Evolutionary conservation across 2,329 filamentous ascomycete species (phyloP), one percentile per base, ranked within the genome.

Genomic region (Septoria petroselini): DNA sequence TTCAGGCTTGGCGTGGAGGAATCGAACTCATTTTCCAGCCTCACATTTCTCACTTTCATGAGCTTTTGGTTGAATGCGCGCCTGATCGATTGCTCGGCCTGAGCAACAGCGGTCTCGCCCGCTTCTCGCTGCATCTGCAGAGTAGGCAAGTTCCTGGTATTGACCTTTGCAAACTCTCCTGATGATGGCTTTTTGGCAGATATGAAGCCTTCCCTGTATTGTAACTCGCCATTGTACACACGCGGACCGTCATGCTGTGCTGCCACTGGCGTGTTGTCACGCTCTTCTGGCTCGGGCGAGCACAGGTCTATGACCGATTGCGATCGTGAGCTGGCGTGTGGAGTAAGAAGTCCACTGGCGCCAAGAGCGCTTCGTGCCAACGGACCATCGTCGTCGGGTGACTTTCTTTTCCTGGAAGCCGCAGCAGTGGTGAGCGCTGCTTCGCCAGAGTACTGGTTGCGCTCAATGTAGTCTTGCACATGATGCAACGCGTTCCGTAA

Each of bases 1-100:
- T 78, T 71, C 0, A 79, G 68, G 0, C 85, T 82, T 0, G 76
- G 77, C 59, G 75, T 57, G 60, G 74, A 50, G 1, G 75, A 68
- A 58, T 86, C 83, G 2, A 79, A 68, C 0, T 75, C 70, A 62
- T 91, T 91, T 62, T 45, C 70, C 62, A 47, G 63, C 55, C 15
- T 70, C 33, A 48, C 55, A 37, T n/a, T 56, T 19, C 3, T 71
- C 48, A 50, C 66, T 49, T 3, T 57, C 43, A 6, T 25, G 1
- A 67, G 61, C 51, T 64, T 62, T 15, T 58, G 42, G 12, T 67
- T 41, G 43, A 76, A 74, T n/a, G 68, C 66, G 0, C 57, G 48
- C 1, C 72, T 65, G 5, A 77, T 72, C 1, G 62, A 54, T 0
- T 52, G 50, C 17, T 68, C 64, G 0, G 72, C 71, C 7, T 61